Evolutionary conservation across 2,329 filamentous ascomycete genomes (phyloP), one percentile per base, ranked within the genome.

Genomic region (Hansfordia pulvinata): DNA sequence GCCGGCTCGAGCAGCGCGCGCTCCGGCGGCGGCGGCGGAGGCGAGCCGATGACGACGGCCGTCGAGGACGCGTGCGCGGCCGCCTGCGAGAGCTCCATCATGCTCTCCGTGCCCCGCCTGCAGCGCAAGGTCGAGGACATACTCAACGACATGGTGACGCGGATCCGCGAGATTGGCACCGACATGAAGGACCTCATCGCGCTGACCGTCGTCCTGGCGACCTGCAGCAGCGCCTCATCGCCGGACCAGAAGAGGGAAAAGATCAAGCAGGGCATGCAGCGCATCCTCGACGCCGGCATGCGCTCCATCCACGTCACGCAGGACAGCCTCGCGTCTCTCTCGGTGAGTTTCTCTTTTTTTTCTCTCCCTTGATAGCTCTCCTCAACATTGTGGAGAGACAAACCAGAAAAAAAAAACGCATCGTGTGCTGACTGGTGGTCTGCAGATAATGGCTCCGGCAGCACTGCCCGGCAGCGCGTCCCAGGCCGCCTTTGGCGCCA

Each of bases 131-230:
- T 67, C 4, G 58, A 65, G 37, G 60, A 55, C 29, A 52, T 58
- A 3, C 37, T 68, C 10, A 57, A 63, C 15, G 47, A 55, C 9
- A 49, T 65, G 23, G 50, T 62, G 19, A 48, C 44, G 13, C 39
- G 49, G 18, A 44, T 52, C 21, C 52, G 58, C 31, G 58, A 65
- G 21, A 58, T 56, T 21, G 58, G 58, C n/a, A 56, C 56, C 19
- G 62, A 67, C 29, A 43, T 62, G 13, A 52, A 64, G 40, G 64
- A 67, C 28, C 54, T 67, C 8, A 41, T 67, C 6, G 56, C 54
- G 20, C 43, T 69, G n/a, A 47, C 56, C 3, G 48, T 64, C 2
- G 62, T 64, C 16, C 44, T 67, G 25, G 49, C 60, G 31, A 58
- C 53, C 8, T 62, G 62, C 17, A 53, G 53, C 29, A 41, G 42